These are phyloP conservation scores for Phytopythium sindhum DNA, from an alignment of 352 stramenopile genomes.

Conservation along the genomic window DNA sequence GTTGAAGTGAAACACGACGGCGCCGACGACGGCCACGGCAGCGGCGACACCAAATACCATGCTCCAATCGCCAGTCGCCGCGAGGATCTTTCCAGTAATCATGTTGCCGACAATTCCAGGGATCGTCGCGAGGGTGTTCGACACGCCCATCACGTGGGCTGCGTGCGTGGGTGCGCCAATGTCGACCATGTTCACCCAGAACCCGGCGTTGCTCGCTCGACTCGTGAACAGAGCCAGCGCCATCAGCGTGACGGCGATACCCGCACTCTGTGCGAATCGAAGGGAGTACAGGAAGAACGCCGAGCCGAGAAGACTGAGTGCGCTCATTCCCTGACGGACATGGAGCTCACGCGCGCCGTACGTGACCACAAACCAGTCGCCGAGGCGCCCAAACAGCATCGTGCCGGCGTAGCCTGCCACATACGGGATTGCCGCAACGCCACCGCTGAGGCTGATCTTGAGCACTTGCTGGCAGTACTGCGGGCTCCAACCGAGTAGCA, in stretches of 20 bases:
- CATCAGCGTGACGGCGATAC: conserved; percentile 55
- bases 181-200: conserved; percentile 91
- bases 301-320: conserved; percentile 62
- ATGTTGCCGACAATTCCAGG: conserved; percentile 84
- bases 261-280: conserved; percentile 49
- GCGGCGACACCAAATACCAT: conserved; percentile 80
- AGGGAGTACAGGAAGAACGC: conserved; percentile 68
- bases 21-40: conserved; percentile 61
- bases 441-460: conserved; percentile 63
- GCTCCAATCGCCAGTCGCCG: conserved; percentile 66
- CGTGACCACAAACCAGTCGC: conserved; percentile 52
- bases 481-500: conserved; percentile 83
- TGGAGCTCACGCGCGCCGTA: conserved; percentile 59
- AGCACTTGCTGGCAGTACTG: conserved; percentile 83
- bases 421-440: conserved; percentile 67
- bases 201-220: conserved; percentile 68
- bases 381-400: conserved; percentile 62
- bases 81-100: conserved; percentile 78
- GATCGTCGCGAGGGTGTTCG: conserved; percentile 83
- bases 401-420: conserved; percentile 73
- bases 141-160: conserved; percentile 83
- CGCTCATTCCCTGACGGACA: conserved; percentile 78
- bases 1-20: conserved; percentile 63
- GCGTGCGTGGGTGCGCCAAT: conserved; percentile 69
- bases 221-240: conserved; percentile 72